These are phyloP conservation scores for Pulveroboletus sp. DNA, from an alignment of 768 basidiomycete genomes.

Conservation along the genomic window DNA sequence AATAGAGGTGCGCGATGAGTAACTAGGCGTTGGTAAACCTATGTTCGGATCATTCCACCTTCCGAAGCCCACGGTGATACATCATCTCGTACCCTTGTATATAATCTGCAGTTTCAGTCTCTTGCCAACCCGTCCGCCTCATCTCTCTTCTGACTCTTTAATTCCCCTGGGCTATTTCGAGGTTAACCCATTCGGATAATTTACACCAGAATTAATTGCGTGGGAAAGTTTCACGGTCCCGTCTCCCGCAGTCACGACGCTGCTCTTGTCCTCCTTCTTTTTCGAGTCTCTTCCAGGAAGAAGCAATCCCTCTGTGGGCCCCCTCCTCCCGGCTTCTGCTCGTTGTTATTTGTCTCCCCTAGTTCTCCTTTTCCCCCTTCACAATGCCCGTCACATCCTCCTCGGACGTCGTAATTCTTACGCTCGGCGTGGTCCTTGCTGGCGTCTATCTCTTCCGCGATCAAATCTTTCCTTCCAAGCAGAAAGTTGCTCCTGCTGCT, in stretches of 20 bases:
- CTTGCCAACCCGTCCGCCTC: background rate
- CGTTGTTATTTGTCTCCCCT: background rate
- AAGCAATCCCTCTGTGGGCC: background rate
- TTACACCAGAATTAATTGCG: constrained; percentile 22
- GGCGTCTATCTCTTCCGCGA: constrained; percentile 81
- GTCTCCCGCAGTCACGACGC: constrained; percentile 5
- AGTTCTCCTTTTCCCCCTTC: constrained; percentile 9
- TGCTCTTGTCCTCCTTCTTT: constrained; percentile 15
- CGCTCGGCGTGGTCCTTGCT: constrained; percentile 70
- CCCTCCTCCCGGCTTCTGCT: background rate
- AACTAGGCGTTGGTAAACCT: too few relatives aligned
- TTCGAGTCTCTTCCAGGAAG: background rate
- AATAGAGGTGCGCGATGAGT: too few relatives aligned
- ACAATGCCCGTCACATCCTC: constrained; percentile 58
- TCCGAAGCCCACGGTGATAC: background rate
- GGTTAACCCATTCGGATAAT: constrained; percentile 18
- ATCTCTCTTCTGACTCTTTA: background rate
- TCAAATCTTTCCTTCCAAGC: constrained; percentile 66
- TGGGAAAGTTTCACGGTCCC: constrained; percentile 39
- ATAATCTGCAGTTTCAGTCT: background rate
- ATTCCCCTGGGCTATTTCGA: background rate
- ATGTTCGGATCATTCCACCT: background rate
- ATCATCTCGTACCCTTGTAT: too few relatives aligned
- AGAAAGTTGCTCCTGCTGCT: constrained; percentile 47
- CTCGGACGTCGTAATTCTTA: constrained; percentile 69